These are phyloP conservation scores for Wallacemonas sp. DNA, from an alignment of 208 protist species.

Conservation along the genomic window DNA sequence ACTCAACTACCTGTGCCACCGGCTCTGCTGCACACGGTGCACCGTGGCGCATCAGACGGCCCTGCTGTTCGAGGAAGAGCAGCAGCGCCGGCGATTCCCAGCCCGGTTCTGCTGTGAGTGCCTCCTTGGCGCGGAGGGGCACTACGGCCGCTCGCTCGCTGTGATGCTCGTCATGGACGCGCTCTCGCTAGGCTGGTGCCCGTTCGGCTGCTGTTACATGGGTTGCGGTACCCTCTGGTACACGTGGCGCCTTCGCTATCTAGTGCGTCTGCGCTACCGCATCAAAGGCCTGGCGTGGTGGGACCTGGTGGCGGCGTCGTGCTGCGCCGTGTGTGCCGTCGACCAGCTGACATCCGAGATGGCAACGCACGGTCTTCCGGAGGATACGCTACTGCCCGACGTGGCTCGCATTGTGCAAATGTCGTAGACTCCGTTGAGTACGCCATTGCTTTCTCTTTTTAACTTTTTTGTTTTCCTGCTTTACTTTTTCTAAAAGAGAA, in stretches of 20 bases:
- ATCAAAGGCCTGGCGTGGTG: conserved; percentile 20
- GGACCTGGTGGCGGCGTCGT: conserved; percentile 10
- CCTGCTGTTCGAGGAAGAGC: conserved; percentile 49
- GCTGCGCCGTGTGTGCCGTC: conserved; percentile 45
- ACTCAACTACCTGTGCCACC: conserved; percentile 42
- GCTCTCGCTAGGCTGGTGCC: conserved; percentile 38
- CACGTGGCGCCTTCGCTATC: conserved; percentile 68
- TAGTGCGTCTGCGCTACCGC: conserved; percentile 67
- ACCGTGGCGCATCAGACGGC: conserved; percentile 55
- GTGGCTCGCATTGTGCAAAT: conserved; percentile 3
- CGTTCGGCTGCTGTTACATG: conserved; percentile 59
- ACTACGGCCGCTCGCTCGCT: conserved; percentile 30
- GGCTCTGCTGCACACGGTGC: conserved; percentile 68
- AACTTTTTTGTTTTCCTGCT: neutral
- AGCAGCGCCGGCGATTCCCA: conserved; percentile 28
- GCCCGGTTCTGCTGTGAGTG: conserved; percentile 39
- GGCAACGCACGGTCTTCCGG: conserved; percentile 29
- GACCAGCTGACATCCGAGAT: conserved; percentile 70
- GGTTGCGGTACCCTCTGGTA: conserved; percentile 66
- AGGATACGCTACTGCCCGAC: neutral
- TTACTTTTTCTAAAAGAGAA: too few relatives aligned
- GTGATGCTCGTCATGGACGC: conserved; percentile 47
- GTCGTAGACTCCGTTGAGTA: conserved; percentile 1
- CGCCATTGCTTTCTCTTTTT: neutral
- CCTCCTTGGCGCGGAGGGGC: conserved; percentile 33